These are phyloP conservation scores for Physaria fendleri DNA, from an alignment of 345 rosid species.

Conservation along the genomic window DNA sequence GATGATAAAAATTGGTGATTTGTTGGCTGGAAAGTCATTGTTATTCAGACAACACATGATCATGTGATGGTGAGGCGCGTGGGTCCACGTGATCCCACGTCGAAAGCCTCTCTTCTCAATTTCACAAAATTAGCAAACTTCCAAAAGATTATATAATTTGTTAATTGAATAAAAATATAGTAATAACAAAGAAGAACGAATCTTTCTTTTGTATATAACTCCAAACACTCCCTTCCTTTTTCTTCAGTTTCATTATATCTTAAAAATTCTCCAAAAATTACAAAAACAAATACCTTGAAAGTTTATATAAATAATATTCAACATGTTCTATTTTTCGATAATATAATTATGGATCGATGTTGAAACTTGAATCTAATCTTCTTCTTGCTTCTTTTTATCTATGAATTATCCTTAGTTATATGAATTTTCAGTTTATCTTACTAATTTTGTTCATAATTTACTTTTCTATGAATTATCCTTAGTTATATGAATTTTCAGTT, in stretches of 20 bases:
- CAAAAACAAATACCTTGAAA: not conserved
- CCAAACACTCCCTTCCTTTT: conserved; percentile 27
- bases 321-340: not conserved
- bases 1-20: conserved; percentile 16
- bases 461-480: not conserved
- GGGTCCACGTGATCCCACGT: conserved; percentile 61
- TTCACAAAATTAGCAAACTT: conserved; percentile 20
- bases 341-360: not conserved
- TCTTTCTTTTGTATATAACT: conserved; percentile 25
- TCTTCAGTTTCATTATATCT: not conserved
- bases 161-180: not conserved
- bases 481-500: not conserved
- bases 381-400: not conserved
- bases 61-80: conserved; percentile 46
- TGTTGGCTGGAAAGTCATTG: conserved; percentile 47
- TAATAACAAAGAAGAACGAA: conserved; percentile 27
- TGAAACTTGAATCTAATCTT: conserved; percentile 6
- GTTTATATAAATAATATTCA: not conserved
- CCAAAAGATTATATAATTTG: conserved; percentile 15
- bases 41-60: conserved; percentile 59
- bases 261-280: conserved; percentile 23
- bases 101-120: conserved; percentile 28
- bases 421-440: not conserved
- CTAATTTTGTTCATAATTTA: conserved; percentile 1
- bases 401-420: not conserved